Conservation (phyloP, 768 basidiomycete genomes). For the Sarcodon sp. region DNA sequence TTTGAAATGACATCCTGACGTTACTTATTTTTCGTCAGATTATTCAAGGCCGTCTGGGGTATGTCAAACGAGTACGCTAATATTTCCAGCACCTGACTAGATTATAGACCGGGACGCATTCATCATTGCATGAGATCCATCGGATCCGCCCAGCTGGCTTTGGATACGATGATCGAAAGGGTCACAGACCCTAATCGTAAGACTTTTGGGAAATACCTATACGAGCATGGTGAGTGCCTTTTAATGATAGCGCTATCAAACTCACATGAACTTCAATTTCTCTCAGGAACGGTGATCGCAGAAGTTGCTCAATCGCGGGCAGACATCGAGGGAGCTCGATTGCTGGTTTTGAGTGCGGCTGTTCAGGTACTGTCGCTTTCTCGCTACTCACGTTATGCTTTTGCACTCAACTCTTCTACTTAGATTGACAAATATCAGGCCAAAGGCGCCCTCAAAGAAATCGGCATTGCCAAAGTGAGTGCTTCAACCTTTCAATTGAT, state of each 20-base stretch:
- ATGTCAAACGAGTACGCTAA: slow-evolving; percentile 8
- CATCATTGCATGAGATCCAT: slow-evolving; percentile 98
- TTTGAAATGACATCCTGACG: not conserved
- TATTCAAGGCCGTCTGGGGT: slow-evolving; percentile 94
- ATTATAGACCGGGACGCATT: slow-evolving; percentile 75
- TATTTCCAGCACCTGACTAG: not conserved
- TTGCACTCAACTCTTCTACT: too few species aligned
- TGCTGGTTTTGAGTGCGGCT: slow-evolving; percentile 89
- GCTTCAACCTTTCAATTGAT: not conserved
- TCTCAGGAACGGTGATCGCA: slow-evolving; percentile 69
- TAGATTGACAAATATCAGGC: slow-evolving; percentile 86
- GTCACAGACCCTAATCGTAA: slow-evolving; percentile 87
- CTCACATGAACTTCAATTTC: not conserved
- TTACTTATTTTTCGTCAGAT: slow-evolving; percentile 29
- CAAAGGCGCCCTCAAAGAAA: slow-evolving; percentile 94
- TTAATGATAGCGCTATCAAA: not conserved
- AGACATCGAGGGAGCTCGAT: slow-evolving; percentile 79
- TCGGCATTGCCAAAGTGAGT: slow-evolving; percentile 88
- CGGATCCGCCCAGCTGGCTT: slow-evolving; percentile 71
- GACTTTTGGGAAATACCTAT: slow-evolving; percentile 88
- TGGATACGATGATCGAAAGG: slow-evolving; percentile 81
- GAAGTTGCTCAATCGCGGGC: slow-evolving; percentile 90
- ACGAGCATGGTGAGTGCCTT: slow-evolving; percentile 65
- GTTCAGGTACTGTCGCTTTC: slow-evolving; percentile 41
- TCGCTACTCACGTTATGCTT: not conserved